Evolutionary conservation across 208 protist species (phyloP).

Genomic region (Histomonas meleagridis): DNA sequence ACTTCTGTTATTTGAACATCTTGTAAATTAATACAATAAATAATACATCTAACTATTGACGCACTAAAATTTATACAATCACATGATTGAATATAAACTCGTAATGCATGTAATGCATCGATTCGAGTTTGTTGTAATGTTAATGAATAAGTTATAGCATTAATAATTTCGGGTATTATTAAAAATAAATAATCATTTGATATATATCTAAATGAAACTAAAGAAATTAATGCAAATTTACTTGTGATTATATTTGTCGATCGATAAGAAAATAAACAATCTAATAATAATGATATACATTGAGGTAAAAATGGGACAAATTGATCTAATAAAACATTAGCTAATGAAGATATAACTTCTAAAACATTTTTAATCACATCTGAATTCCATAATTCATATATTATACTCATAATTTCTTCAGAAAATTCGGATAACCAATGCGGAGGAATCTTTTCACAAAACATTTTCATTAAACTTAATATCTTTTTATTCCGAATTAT

Average conservation of each 20-base stretch:
- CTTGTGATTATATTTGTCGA: neutral
- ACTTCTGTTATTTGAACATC: neutral
- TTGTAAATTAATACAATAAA: neutral
- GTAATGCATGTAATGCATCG: neutral
- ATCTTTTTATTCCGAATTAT: neutral
- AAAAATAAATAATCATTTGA: neutral
- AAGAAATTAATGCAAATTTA: neutral
- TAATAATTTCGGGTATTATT: neutral
- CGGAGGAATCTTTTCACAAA: neutral
- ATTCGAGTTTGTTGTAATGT: neutral
- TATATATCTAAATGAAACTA: neutral
- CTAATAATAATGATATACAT: neutral
- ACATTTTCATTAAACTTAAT: neutral
- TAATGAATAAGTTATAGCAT: neutral
- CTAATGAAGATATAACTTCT: neutral
- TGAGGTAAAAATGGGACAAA: constrained; percentile 7
- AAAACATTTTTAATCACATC: neutral
- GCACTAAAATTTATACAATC: neutral
- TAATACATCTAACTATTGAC: neutral
- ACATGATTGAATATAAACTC: neutral
- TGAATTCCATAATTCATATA: neutral
- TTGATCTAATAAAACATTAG: neutral
- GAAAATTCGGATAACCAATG: neutral
- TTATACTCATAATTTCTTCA: neutral
- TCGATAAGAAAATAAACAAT: neutral